Base-by-base conservation (phyloP, 257 asterid species). In the Solanum etuberosum region DNA sequence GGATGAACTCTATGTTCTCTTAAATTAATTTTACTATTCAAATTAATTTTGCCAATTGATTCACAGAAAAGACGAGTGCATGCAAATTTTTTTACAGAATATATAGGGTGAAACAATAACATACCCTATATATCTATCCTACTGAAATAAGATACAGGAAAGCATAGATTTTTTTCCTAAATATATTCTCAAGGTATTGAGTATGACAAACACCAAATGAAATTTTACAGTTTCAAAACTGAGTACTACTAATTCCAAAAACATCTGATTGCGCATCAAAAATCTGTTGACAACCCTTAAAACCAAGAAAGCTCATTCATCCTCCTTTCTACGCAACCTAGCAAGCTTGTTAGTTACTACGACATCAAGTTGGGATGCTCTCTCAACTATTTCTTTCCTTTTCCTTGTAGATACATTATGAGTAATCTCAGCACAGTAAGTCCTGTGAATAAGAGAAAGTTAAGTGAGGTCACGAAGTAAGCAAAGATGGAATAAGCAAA, bases 291-390 rank as follows among this genome's bases (percentile, higher is more conserved):
- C 68, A 18, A 29, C 5, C 14, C 38, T 8, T 46, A 11, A n/a
- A 81, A 16, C 29, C 20, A 29, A 20, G n/a, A 31, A 29, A 29
- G 83, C 91, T 92, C 88, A 94, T 92, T 95, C 98, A 61, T 94
- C 95, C 83, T 94, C 98, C 87, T 93, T 98, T 91, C 95, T 91
- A 73, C 91, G 93, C 89, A 93, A 83, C 86, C 95, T 89, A 80
- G 98, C 98, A 88, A 95, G 95, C 92, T 90, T 94, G 95, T 92
- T 95, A 3, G 96, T 90, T 35, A 92, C 95, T 16, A 90, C 95
- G 54, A 95, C 90, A 89, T 94, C 98, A 21, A 93, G 93, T 91
- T 93, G 95, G 38, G 95, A 86, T 10, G 92, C 96, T 27, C 95
- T 91, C 89, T 92, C 96, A 0, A 92, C 96, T 1, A 94, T 93